Conservation (phyloP, 805 yeast species). For the Yamadazyma akitaensis region DNA sequence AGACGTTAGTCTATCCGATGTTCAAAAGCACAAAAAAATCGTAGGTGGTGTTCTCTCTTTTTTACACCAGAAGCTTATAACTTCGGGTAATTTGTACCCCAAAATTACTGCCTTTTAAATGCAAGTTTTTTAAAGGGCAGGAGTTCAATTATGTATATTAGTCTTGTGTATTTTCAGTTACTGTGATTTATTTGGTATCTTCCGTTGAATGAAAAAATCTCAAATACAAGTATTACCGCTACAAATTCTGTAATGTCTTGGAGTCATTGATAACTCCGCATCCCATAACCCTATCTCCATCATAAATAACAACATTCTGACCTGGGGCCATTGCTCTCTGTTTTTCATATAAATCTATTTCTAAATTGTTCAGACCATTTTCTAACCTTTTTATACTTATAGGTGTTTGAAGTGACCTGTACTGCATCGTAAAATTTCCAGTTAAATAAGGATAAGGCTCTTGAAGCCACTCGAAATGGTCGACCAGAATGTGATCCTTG, state of each 20-base stretch:
- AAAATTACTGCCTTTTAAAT: conserved; percentile 37
- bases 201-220: background rate
- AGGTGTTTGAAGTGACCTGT: conserved; percentile 69
- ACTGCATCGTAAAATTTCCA: conserved; percentile 45
- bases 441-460: conserved; percentile 5
- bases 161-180: background rate
- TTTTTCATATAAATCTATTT: conserved; percentile 39
- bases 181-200: background rate
- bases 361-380: conserved; percentile 18
- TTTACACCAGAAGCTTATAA: conserved; percentile 20
- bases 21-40: conserved; percentile 36
- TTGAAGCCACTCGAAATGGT: conserved; percentile 33
- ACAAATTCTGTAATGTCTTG: background rate
- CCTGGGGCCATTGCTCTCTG: conserved; percentile 87
- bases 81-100: conserved; percentile 31
- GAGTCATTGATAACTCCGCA: conserved; percentile 25
- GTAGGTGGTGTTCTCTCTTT: conserved; percentile 30
- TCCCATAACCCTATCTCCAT: conserved; percentile 66
- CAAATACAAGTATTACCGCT: background rate
- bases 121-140: too few relatives aligned
- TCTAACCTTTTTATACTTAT: conserved; percentile 26
- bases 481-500: conserved; percentile 39
- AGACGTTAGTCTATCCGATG: conserved; percentile 22
- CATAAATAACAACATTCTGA: conserved; percentile 75
- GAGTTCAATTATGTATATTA: conserved; percentile 1